Percentiles rank a stretch among this genome's conserved stretches.
Conservation (phyloP, 108 stramenopile genomes). For the Discostella pseudostelligera region DNA sequence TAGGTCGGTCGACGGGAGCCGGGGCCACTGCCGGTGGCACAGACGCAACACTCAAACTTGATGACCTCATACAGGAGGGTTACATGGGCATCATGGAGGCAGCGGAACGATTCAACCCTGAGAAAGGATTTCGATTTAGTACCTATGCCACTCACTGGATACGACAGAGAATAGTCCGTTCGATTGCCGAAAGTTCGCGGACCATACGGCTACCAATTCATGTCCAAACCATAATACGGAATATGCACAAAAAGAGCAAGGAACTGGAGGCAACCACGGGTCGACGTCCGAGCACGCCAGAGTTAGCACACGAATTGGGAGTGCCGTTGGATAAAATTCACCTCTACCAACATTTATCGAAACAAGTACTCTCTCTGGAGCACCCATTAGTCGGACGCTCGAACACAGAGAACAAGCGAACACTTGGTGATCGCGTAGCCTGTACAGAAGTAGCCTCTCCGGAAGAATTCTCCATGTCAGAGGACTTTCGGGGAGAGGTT, state of each 20-base stretch:
- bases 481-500: slow-evolving; percentile 56
- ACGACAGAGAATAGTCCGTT: slow-evolving; percentile 83
- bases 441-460: slow-evolving; percentile 66
- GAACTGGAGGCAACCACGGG: slow-evolving; percentile 59
- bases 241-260: slow-evolving; percentile 61
- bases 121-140: slow-evolving; percentile 78
- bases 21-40: slow-evolving; percentile 48
- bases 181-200: slow-evolving; percentile 78
- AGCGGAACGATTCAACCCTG: slow-evolving; percentile 90
- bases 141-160: slow-evolving; percentile 96
- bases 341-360: slow-evolving; percentile 48
- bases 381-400: slow-evolving; percentile 33
- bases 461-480: slow-evolving; percentile 64
- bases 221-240: slow-evolving; percentile 61
- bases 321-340: slow-evolving; percentile 72
- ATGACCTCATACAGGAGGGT: slow-evolving; percentile 93
- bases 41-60: slow-evolving; percentile 68
- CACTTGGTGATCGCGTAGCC: slow-evolving; percentile 65
- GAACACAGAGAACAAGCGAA: slow-evolving; percentile 50
- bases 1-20: slow-evolving; percentile 23
- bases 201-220: slow-evolving; percentile 89
- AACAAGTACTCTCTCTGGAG: slow-evolving; percentile 68
- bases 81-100: slow-evolving; percentile 90
- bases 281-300: slow-evolving; percentile 64
- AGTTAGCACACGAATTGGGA: slow-evolving; percentile 72